Evolutionary conservation across 1,139 yeast genomes (phyloP), one percentile per base, ranked within the genome.

Genomic region (Candida anutae): DNA sequence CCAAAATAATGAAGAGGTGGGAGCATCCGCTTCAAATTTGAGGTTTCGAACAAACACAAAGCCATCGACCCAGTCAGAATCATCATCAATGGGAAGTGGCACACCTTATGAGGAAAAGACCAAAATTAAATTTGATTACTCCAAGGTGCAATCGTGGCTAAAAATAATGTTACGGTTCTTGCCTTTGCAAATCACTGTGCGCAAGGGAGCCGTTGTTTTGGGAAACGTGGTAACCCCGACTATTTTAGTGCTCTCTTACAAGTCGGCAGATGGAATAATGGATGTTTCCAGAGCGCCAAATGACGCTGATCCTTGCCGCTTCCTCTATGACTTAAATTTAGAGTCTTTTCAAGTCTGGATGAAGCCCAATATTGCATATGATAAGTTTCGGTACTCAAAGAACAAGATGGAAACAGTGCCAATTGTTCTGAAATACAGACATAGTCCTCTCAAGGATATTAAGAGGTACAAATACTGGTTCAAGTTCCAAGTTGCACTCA

Each of bases 201-300:
- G 64, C 26, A 78, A 74, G 32, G 88, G 90, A 1, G 81, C 94
- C 0, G 34, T 84, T 20, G 78, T 85, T 1, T 45, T 85, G 20
- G 98, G 98, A 5, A 88, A 87, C 50, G 62, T 70, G 31, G 66
- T 74, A 9, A 85, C 95, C 0, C 82, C 94, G 1, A 73, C 88
- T 1, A 56, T 90, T 9, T 39, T 82, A 26, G 76, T 85, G 3
- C 59, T 70, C 5, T 76, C 85, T 6, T 80, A 68, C 43, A 62
- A 68, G 6, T 45, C 62, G 3, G 77, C 77, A 1, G 56, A 54
- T n/a, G 87, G 88, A 0, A 39, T 63, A 0, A 35, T 80, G 2
- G 95, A 88, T 48, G 60, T 74, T 10, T 56, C 62, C 2, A 55
- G 56, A 8, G 51, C 93, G 0, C 60, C 62, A 1, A 64, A 65